Conservation (phyloP, 2,329 filamentous ascomycete genomes). For the Trichoderma sp. region DNA sequence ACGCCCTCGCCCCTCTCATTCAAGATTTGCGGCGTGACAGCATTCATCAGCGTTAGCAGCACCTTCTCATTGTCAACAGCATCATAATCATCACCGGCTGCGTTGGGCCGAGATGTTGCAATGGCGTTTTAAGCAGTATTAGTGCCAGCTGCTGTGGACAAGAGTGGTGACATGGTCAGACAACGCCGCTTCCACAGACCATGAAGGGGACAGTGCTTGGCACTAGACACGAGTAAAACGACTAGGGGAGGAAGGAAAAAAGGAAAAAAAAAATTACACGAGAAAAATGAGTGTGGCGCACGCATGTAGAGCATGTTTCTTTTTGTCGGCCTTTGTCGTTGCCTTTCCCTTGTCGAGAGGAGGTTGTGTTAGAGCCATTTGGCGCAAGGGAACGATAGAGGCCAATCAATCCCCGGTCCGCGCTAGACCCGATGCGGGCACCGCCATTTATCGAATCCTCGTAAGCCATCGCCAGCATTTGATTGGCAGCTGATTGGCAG, state of each 20-base stretch:
- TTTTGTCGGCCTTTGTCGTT: slow-evolving; percentile 5
- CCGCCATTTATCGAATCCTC: neutral
- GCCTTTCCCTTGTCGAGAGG: slow-evolving; percentile 15
- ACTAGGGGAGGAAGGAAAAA: neutral
- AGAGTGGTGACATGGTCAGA: slow-evolving; percentile 15
- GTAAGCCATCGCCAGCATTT: neutral
- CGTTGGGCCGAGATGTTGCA: slow-evolving; percentile 16
- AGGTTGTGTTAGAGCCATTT: slow-evolving; percentile 19
- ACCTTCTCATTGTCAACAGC: neutral
- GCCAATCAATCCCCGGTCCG: slow-evolving; percentile 4
- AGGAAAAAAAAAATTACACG: neutral
- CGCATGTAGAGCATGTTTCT: neutral
- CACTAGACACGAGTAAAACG: neutral
- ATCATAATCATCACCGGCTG: slow-evolving; percentile 16
- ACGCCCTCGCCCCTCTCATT: neutral
- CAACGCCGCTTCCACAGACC: slow-evolving; percentile 6
- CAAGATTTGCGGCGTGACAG: neutral
- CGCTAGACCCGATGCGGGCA: slow-evolving; percentile 3
- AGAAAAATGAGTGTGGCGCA: neutral
- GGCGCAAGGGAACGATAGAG: slow-evolving; percentile 17
- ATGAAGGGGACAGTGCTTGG: slow-evolving; percentile 3
- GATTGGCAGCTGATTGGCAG: slow-evolving; percentile 9
- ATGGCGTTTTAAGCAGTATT: slow-evolving; percentile 4
- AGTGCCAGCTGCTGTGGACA: slow-evolving; percentile 8
- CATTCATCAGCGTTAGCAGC: neutral